A percentile compares a stretch with the other conserved stretches of the same genome.
Evolutionary conservation across 208 protist species (phyloP).

Genomic region (Wallacemonas sp.): DNA sequence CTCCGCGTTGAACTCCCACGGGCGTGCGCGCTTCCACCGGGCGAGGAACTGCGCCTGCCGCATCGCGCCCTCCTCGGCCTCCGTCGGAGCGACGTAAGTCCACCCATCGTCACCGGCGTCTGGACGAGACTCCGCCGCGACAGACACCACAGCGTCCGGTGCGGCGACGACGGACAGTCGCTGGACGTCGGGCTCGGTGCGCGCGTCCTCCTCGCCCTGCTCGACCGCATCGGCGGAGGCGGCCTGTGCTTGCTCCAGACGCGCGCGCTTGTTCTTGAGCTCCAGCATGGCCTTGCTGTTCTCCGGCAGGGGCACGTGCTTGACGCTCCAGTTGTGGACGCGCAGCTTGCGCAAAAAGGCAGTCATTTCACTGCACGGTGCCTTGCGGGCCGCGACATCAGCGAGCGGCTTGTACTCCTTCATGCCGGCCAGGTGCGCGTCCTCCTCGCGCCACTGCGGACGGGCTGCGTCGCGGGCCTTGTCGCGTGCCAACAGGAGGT

Average conservation of each 20-base stretch:
- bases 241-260: neutral
- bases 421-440: conserved; percentile 54
- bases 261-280: conserved; percentile 34
- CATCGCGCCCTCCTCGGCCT: conserved; percentile 29
- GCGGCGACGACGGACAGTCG: too few relatives aligned
- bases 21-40: conserved; percentile 38
- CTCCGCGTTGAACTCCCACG: conserved; percentile 39
- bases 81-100: conserved; percentile 56
- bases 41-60: conserved; percentile 42
- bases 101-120: conserved; percentile 65
- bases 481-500: conserved; percentile 55
- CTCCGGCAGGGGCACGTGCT: conserved; percentile 24
- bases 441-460: conserved; percentile 48
- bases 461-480: conserved; percentile 29
- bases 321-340: conserved; percentile 82
- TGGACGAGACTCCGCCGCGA: conserved; percentile 1
- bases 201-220: too few relatives aligned
- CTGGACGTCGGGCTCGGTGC: too few relatives aligned
- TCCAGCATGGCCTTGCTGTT: conserved; percentile 40
- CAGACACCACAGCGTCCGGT: too few relatives aligned
- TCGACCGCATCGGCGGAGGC: neutral
- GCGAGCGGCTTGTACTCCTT: conserved; percentile 55
- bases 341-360: conserved; percentile 71
- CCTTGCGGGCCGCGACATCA: conserved; percentile 11
- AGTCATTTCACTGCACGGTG: conserved; percentile 68